Base-by-base conservation (phyloP, 129 eudicot genomes). In the Scalesia atractyloides region DNA sequence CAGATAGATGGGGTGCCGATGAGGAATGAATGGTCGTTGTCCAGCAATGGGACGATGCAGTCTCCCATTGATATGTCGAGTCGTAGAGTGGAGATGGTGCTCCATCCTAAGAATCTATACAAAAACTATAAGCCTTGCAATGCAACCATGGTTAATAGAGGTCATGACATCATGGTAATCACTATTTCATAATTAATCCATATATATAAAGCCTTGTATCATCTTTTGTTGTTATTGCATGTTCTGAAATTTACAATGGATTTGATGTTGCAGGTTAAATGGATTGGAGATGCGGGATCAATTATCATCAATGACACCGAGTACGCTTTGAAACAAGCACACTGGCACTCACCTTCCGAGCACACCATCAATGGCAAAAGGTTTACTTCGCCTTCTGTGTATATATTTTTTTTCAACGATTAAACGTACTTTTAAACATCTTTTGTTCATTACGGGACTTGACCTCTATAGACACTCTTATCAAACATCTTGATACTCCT, bases 301-400 rank as follows among this genome's bases (percentile, higher is more conserved):
- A 64, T 81, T 67, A 59, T 51, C 24, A 83, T 83, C 50, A 78
- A 72, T n/a, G 81, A 79, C 18, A 64, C 66, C 2, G 64, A 74
- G 17, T 86, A 77, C 18, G 60, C 66, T 19, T 84, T 86, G 14
- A 76, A 61, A 36, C 84, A 83, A 63, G 84, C 81, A 13, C 91
- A 86, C n/a, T 83, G 91, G 91, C 91, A 86, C 68, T 68, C 86
- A 4, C 88, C 88, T 80, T 83, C 91, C 0, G 91, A 86, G 84
- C 88, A 86, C 67, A 43, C 86, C 49, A 37, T 86, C 76, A 67
- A 80, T 51, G 91, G 91, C 83, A 51, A 76, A 47, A 82, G 87
- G 90, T 51, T 43, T 41, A 41, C 46, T 41, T 41, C 11, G 9
- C 9, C 46, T 41, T 6, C 10, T 7, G 1, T 7, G 46, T 7